Base-by-base conservation (phyloP, 495 filamentous ascomycete species). In the Penicillium alfredii region DNA sequence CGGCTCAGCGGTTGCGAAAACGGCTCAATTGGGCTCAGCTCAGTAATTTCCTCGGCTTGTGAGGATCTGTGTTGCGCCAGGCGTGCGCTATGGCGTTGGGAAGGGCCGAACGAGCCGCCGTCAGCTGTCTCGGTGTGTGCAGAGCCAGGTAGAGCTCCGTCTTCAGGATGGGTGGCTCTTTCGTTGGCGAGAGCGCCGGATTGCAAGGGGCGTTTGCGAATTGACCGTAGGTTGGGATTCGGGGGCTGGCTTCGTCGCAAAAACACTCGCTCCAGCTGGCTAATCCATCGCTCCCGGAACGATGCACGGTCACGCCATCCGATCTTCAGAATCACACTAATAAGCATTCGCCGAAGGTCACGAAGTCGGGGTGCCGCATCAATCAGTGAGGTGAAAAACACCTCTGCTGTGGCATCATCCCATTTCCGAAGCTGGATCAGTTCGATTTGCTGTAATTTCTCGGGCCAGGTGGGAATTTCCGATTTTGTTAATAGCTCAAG, bases 221-320 rank as follows among this genome's bases (percentile, higher is more conserved):
- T 44, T 12, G 50, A 56, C 11, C 50, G 49, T 6, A 53, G 33
- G 10, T 32, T 44, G 0, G 68, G 57, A 24, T 68, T 63, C 0
- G 84, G 84, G 10, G 76, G 61, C 4, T 55, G 28, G 24, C 54
- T 56, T 12, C 64, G 67, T 8, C 83, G 66, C 14, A 82, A 69
- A 51, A 89, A 94, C 0, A 84, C 73, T 8, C 58, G 60, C 22
- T 73, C 65, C 10, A 94, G 61, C 28, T 67, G 74, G 6, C 68
- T 64, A 16, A 77, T 79, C 82, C 86, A 89, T 40, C 74, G 73
- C 41, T 82, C 76, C 15, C 86, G 73, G 41, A 94, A 79, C 4
- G 66, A 69, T 6, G 80, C 82, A 17, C 88, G 76, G 42, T 88
- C 80, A 31, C 85, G 80, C 83, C 86, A 92, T 12, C 76, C 74